These are phyloP conservation scores for Vigna unguiculata DNA, from an alignment of 306 rosid genomes.

Conservation along the genomic window DNA sequence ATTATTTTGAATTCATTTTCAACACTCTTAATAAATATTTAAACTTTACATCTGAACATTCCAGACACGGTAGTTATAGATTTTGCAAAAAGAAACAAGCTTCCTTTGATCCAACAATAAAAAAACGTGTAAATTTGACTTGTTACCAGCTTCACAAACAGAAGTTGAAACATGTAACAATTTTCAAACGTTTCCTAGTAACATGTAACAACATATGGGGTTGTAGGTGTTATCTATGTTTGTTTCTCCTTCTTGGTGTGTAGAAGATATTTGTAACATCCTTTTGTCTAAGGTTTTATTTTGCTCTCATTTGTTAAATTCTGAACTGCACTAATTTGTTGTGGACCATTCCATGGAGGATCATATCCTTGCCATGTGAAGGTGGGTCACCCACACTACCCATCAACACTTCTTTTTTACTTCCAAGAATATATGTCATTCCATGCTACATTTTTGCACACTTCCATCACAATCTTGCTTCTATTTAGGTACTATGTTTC, in stretches of 20 bases:
- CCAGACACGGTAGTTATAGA: neutral
- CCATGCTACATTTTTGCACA: neutral
- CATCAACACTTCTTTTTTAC: slow-evolving; percentile 11
- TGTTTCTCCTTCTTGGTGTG: neutral
- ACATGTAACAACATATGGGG: slow-evolving; percentile 27
- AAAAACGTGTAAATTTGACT: neutral
- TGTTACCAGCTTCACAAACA: neutral
- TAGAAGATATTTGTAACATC: slow-evolving; percentile 38
- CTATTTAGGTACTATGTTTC: too few species aligned
- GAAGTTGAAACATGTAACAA: neutral
- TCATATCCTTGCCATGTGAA: slow-evolving; percentile 45
- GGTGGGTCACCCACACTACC: slow-evolving; percentile 45
- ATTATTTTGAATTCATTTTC: neutral
- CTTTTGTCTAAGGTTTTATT: slow-evolving; percentile 23
- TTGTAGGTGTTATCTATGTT: slow-evolving; percentile 28
- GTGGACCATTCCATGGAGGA: slow-evolving; percentile 36
- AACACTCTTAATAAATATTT: neutral
- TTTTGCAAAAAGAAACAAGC: neutral
- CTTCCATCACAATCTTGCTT: too few species aligned
- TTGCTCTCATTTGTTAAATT: slow-evolving; percentile 36
- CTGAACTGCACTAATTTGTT: slow-evolving; percentile 13
- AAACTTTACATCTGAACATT: neutral
- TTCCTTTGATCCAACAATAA: neutral
- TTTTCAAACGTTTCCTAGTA: neutral
- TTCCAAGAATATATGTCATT: slow-evolving; percentile 8